These are phyloP conservation scores for Sclerotinia borealis DNA, from an alignment of 2,329 filamentous ascomycete species.

Conservation along the genomic window DNA sequence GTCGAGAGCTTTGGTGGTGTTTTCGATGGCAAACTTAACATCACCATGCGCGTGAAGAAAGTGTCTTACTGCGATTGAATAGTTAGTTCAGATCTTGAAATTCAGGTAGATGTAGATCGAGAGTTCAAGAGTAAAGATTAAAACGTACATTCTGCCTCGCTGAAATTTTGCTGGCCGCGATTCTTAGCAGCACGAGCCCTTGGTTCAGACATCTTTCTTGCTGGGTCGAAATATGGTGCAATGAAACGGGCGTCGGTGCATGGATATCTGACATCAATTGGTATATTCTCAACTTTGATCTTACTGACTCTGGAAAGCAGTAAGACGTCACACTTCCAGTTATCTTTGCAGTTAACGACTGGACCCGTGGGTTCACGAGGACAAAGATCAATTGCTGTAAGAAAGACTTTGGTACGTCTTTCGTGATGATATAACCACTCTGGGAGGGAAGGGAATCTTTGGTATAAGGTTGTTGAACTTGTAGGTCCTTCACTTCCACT, in stretches of 20 bases:
- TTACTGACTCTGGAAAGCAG: not conserved
- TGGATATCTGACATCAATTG: not conserved
- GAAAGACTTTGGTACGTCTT: not conserved
- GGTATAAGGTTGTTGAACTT: not conserved
- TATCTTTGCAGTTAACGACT: not conserved
- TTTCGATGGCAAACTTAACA: constrained; percentile 67
- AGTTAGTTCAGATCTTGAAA: constrained; percentile 1
- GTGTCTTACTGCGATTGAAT: constrained; percentile 50
- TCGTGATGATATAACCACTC: not conserved
- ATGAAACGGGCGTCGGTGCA: not conserved
- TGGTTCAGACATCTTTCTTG: constrained; percentile 54
- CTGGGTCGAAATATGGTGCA: not conserved
- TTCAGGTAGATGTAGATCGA: not conserved
- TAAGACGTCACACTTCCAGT: not conserved
- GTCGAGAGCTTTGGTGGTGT: constrained; percentile 82
- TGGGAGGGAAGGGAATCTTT: not conserved
- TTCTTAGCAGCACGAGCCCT: constrained; percentile 72
- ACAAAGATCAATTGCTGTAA: not conserved
- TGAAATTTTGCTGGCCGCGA: constrained; percentile 78
- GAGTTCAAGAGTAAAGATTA: not conserved
- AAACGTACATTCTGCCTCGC: constrained; percentile 59
- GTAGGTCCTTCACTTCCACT: not conserved
- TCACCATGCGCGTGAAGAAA: constrained; percentile 80
- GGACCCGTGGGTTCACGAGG: no score
- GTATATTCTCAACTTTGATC: not conserved